phyloP scores from a whole-genome alignment of 78 protist genomes.

The Polysphondylium violaceum region DNA sequence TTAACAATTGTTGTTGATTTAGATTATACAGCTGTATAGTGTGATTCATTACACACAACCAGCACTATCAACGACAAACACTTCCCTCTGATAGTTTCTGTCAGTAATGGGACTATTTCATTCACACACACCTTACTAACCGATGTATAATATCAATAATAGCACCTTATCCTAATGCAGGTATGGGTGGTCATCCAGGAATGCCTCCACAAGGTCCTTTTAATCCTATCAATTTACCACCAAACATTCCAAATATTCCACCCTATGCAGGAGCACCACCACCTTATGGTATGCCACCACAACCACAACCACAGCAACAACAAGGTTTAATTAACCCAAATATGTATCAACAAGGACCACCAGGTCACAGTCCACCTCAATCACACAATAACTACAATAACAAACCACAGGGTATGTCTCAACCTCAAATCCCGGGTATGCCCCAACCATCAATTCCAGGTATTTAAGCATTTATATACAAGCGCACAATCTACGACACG shows the following conservation, averaged over 20 bases:
- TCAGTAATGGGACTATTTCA: background rate
- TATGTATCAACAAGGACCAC: constrained; percentile 2
- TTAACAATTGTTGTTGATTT: no score
- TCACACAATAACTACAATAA: background rate
- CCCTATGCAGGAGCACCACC: background rate
- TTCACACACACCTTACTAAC: no score
- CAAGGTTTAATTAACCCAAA: constrained; percentile 3
- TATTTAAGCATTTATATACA: background rate
- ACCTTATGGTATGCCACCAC: constrained; percentile 11
- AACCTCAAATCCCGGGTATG: no score
- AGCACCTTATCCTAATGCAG: no score
- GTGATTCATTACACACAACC: no score
- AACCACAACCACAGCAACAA: constrained; percentile 1
- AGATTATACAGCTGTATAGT: no score
- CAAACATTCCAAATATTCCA: background rate
- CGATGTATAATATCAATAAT: no score
- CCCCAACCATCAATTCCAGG: no score
- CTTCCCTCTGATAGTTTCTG: background rate
- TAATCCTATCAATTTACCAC: background rate
- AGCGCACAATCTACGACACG: background rate
- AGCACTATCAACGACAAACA: no score
- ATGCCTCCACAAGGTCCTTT: no score
- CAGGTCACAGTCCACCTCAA: background rate
- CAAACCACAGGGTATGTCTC: constrained; percentile 9
- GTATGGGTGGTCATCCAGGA: no score